Percentiles rank a stretch among this genome's conserved stretches.
phyloP scores from a whole-genome alignment of 805 yeast genomes.

The Naumovozyma dairenensis region DNA sequence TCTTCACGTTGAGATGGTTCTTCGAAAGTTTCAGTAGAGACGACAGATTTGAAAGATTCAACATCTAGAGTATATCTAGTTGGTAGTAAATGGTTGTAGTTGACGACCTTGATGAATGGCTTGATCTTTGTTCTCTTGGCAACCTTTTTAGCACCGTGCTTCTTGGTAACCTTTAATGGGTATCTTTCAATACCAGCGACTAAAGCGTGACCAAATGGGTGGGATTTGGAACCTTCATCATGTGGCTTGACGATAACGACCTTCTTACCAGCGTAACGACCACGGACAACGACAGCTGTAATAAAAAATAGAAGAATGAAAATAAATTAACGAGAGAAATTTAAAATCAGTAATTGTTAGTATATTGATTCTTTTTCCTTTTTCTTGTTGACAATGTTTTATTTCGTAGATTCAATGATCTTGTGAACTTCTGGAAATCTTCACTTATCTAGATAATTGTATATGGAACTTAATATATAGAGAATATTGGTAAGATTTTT shows the following conservation, averaged over 20 bases:
- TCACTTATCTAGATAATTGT: too few species aligned
- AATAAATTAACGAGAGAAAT: slow-evolving; percentile 2
- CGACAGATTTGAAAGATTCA: slow-evolving; percentile 85
- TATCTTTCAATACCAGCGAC: slow-evolving; percentile 99
- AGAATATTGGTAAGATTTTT: too few species aligned
- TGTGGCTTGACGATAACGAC: slow-evolving; percentile 97
- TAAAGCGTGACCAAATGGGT: slow-evolving; percentile 98
- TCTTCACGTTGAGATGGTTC: slow-evolving; percentile 98
- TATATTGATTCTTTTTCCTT: slow-evolving; percentile 3
- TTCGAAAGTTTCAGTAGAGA: slow-evolving; percentile 86
- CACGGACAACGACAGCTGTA: slow-evolving; percentile 96
- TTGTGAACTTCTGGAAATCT: too few species aligned
- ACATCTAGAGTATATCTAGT: slow-evolving; percentile 98
- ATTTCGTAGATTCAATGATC: too few species aligned
- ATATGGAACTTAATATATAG: too few species aligned
- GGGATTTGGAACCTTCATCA: slow-evolving; percentile 97
- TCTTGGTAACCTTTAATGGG: slow-evolving; percentile 93
- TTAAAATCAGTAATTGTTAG: slow-evolving; percentile 16
- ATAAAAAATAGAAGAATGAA: slow-evolving; percentile 1
- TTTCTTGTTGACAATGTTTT: too few species aligned
- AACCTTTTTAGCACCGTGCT: slow-evolving; percentile 89
- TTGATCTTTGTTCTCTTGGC: slow-evolving; percentile 96
- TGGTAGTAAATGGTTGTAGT: slow-evolving; percentile 99
- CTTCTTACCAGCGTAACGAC: slow-evolving; percentile 99
- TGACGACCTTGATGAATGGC: slow-evolving; percentile 97